Percentiles rank a stretch among this genome's conserved stretches.
phyloP scores from a whole-genome alignment of 345 rosid genomes.

The Populus deltoides region DNA sequence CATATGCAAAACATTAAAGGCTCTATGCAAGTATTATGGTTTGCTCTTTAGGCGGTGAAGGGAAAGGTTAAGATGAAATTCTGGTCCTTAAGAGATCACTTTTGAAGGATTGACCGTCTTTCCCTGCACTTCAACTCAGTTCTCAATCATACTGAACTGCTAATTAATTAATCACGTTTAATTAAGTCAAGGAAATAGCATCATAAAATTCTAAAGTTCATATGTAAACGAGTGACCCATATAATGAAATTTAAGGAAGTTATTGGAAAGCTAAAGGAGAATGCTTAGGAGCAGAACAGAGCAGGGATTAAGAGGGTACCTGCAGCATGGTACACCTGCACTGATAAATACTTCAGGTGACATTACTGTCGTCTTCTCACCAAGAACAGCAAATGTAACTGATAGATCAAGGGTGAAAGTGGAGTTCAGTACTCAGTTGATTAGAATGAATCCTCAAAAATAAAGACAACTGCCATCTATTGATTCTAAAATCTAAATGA shows the following conservation, averaged over 20 bases:
- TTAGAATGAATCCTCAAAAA: conserved; percentile 3
- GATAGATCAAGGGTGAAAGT: conserved; percentile 23
- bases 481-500: not conserved
- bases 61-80: not conserved
- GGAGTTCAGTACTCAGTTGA: not conserved
- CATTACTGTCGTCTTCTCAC: conserved; percentile 97
- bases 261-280: conserved; percentile 5
- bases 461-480: conserved; percentile 1
- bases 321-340: conserved; percentile 98
- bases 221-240: not conserved
- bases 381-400: conserved; percentile 87
- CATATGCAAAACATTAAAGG: not conserved
- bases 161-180: not conserved
- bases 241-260: conserved; percentile 9
- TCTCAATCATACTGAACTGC: not conserved
- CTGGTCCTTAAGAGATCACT: not conserved
- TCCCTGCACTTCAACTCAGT: not conserved
- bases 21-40: not conserved
- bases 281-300: conserved; percentile 17
- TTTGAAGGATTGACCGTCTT: not conserved
- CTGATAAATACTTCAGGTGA: conserved; percentile 90
- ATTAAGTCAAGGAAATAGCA: not conserved
- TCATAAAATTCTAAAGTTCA: not conserved
- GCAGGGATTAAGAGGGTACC: conserved; percentile 44
- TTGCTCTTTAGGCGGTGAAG: not conserved